A percentile compares a stretch with the other conserved stretches of the same genome.
Evolutionary conservation across 2,329 filamentous ascomycete genomes (phyloP).

Genomic region (Penicillium sp.): DNA sequence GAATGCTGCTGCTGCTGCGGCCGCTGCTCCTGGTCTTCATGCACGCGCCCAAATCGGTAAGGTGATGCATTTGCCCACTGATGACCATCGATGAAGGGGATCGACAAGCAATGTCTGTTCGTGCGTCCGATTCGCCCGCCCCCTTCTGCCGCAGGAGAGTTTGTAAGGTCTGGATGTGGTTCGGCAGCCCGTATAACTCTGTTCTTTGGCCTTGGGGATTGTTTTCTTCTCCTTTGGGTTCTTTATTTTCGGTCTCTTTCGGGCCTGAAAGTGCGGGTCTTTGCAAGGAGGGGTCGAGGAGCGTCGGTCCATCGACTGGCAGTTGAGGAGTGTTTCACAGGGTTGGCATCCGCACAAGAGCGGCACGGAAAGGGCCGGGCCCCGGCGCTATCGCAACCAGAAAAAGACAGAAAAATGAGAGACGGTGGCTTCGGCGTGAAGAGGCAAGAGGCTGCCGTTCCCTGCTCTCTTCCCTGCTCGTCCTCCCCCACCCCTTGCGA

Average conservation of each 20-base stretch:
- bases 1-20: neutral
- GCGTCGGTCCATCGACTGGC: constrained; percentile 1
- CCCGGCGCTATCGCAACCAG: constrained; percentile 23
- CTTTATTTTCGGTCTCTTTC: constrained; percentile 1
- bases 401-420: constrained; percentile 7
- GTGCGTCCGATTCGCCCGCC: constrained; percentile 14
- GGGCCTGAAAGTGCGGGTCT: neutral
- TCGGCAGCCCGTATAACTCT: constrained; percentile 13
- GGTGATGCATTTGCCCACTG: constrained; percentile 20
- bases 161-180: constrained; percentile 11
- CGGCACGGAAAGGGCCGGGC: constrained; percentile 43
- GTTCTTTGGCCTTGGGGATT: constrained; percentile 1
- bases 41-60: constrained; percentile 29
- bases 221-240: constrained; percentile 3
- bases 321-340: constrained; percentile 3
- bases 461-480: constrained; percentile 10
- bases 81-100: constrained; percentile 22
- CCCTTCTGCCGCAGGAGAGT: constrained; percentile 12
- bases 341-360: constrained; percentile 13
- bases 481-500: neutral
- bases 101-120: constrained; percentile 28
- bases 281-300: neutral
- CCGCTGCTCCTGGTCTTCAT: constrained; percentile 18
- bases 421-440: constrained; percentile 7
- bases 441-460: constrained; percentile 8